These are phyloP conservation scores for Pseudognaphalium luteoalbum DNA, from an alignment of 129 eudicot species.

Conservation along the genomic window DNA sequence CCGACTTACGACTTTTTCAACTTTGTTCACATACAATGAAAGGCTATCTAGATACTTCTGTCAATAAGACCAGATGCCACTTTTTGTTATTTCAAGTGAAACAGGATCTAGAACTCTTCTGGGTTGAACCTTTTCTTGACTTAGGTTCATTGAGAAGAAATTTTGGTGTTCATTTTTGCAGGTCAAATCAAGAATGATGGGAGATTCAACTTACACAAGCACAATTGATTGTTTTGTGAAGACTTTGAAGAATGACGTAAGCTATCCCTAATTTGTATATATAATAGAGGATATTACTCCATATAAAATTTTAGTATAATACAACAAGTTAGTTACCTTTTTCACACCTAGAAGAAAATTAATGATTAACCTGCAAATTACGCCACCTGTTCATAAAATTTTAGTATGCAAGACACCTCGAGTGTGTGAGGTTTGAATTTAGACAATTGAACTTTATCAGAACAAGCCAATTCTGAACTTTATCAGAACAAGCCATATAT, in stretches of 20 bases:
- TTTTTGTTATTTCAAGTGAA: neutral
- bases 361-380: neutral
- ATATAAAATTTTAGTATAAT: neutral
- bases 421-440: neutral
- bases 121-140: neutral
- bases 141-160: neutral
- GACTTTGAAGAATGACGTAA: constrained; percentile 87
- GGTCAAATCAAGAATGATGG: constrained; percentile 99
- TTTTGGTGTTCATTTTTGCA: constrained; percentile 28
- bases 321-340: neutral
- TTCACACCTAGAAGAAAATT: neutral
- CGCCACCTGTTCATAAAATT: neutral
- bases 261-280: constrained; percentile 17
- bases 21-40: neutral
- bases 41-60: neutral
- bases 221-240: constrained; percentile 85
- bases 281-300: neutral
- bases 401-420: neutral
- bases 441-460: neutral
- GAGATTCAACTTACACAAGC: constrained; percentile 81
- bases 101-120: neutral
- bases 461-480: neutral
- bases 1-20: too few species aligned
- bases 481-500: neutral
- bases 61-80: constrained; percentile 1